A percentile compares a stretch with the other conserved stretches of the same genome.
Conservation (phyloP, 2,329 filamentous ascomycete genomes). For the Fusarium musae region DNA sequence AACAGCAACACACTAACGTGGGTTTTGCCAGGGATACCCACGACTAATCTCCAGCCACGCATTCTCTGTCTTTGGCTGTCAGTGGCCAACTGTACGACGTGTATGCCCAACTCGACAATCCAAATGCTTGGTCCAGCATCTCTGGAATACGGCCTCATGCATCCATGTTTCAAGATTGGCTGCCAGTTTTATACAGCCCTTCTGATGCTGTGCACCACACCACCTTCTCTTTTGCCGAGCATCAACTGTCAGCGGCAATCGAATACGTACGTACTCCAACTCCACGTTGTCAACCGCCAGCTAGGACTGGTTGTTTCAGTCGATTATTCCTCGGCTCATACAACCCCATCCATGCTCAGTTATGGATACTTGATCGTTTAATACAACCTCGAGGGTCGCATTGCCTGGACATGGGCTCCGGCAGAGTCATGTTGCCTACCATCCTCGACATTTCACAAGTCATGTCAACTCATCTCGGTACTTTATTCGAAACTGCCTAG, state of each 20-base stretch:
- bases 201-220: conserved; percentile 8
- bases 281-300: conserved; percentile 3
- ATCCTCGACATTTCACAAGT: conserved; percentile 3
- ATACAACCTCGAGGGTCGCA: conserved; percentile 17
- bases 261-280: not conserved
- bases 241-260: not conserved
- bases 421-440: conserved; percentile 18
- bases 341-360: not conserved
- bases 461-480: conserved; percentile 8
- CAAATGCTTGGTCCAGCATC: conserved; percentile 14
- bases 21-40: conserved; percentile 23
- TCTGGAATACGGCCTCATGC: conserved; percentile 11
- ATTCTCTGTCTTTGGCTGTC: not conserved
- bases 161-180: conserved; percentile 27
- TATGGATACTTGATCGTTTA: conserved; percentile 4
- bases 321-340: conserved; percentile 8
- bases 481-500: not conserved
- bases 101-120: conserved; percentile 23
- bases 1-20: conserved; percentile 25
- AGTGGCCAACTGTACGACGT: conserved; percentile 3
- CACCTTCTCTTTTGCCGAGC: not conserved
- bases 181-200: not conserved
- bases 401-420: conserved; percentile 16
- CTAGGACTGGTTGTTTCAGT: conserved; percentile 25
- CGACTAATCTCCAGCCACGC: conserved; percentile 22